phyloP scores from a whole-genome alignment of 805 yeast species.

The Wickerhamomyces alni region DNA sequence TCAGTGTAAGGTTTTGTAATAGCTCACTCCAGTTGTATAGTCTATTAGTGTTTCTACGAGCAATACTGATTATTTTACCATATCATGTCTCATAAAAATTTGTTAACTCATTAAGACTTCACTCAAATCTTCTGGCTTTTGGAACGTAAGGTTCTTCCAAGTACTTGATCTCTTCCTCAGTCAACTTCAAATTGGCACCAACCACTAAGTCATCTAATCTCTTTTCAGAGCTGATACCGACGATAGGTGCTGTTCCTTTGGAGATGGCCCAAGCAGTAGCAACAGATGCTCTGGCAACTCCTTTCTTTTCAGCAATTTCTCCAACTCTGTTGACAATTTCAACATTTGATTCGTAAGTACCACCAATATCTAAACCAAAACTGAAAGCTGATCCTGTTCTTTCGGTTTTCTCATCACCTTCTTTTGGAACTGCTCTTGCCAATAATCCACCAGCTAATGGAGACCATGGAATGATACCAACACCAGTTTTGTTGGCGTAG shows the following conservation, averaged over 20 bases:
- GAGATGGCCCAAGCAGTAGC: conserved; percentile 44
- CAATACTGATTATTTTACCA: too few species aligned
- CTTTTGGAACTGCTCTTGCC: conserved; percentile 33
- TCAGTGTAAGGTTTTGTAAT: too few species aligned
- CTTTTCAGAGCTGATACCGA: conserved; percentile 41
- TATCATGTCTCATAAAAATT: too few species aligned
- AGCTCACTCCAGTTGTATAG: too few species aligned
- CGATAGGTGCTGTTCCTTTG: conserved; percentile 47
- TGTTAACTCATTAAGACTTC: too few species aligned
- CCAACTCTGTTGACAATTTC: conserved; percentile 42
- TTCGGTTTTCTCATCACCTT: conserved; percentile 7
- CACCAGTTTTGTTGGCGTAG: conserved; percentile 40
- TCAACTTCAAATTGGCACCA: conserved; percentile 34
- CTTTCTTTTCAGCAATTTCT: conserved; percentile 33
- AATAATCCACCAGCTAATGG: conserved; percentile 49
- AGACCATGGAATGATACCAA: conserved; percentile 56
- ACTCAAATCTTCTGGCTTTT: not conserved
- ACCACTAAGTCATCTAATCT: conserved; percentile 46
- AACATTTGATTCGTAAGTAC: conserved; percentile 13
- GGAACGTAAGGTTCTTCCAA: conserved; percentile 7
- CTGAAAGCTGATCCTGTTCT: not conserved
- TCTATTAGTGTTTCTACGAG: too few species aligned
- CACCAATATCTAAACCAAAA: not conserved
- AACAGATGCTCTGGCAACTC: conserved; percentile 46
- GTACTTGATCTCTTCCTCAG: conserved; percentile 4